phyloP scores from a whole-genome alignment of 129 eudicot genomes.

The Artemisia argyi region DNA sequence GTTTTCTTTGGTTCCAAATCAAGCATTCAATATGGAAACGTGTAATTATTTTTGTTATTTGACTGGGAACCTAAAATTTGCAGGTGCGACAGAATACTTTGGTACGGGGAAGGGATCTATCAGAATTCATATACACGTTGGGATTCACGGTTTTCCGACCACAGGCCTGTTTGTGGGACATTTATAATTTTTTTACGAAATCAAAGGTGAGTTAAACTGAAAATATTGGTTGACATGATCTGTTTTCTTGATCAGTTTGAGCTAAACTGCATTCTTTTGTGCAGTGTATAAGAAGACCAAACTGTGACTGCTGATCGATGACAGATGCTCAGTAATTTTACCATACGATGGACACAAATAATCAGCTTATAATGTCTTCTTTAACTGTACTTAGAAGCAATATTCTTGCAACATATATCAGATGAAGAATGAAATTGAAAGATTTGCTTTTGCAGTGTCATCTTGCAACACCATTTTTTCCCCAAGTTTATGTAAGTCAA shows the following conservation, averaged over 20 bases:
- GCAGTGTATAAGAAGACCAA: conserved; percentile 28
- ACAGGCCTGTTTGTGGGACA: conserved; percentile 66
- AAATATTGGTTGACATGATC: not conserved
- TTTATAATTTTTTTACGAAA: conserved; percentile 43
- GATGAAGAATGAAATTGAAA: conserved; percentile 4
- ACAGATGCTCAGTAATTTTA: conserved; percentile 20
- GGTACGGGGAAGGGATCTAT: conserved; percentile 63
- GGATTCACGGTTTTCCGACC: conserved; percentile 70
- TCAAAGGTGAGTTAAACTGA: conserved; percentile 14
- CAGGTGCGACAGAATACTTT: conserved; percentile 85
- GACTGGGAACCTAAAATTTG: conserved; percentile 15
- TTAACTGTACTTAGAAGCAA: conserved; percentile 34
- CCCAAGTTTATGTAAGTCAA: conserved; percentile 15
- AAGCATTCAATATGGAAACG: not conserved
- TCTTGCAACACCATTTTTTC: conserved; percentile 2
- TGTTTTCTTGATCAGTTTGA: not conserved
- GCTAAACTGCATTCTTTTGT: conserved; percentile 6
- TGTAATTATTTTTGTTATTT: not conserved
- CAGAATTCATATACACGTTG: conserved; percentile 60
- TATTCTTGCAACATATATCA: conserved; percentile 19
- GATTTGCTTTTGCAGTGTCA: conserved; percentile 7
- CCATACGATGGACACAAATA: conserved; percentile 20
- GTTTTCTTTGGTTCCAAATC: not conserved
- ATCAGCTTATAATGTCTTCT: conserved; percentile 20
- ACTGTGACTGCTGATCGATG: not conserved